These are phyloP conservation scores for Cercospora zeina DNA, from an alignment of 2,329 filamentous ascomycete genomes.

Conservation along the genomic window DNA sequence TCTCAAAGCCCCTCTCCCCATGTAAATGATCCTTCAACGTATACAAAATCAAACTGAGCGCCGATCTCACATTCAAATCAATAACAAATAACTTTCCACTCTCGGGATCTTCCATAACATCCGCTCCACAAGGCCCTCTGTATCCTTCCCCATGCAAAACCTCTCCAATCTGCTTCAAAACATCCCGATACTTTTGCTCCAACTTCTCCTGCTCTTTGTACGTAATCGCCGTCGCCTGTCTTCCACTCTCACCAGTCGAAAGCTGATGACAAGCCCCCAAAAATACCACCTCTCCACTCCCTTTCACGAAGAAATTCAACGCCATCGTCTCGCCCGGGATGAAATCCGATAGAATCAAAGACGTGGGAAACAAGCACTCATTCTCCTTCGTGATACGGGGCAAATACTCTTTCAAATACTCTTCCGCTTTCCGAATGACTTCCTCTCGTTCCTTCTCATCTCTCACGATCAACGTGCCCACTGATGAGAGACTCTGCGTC, in stretches of 20 bases:
- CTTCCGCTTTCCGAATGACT: neutral
- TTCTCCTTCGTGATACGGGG: neutral
- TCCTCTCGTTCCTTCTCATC: neutral
- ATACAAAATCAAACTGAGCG: neutral
- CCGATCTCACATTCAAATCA: neutral
- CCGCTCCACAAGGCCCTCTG: neutral
- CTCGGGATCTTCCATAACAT: neutral
- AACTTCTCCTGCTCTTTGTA: neutral
- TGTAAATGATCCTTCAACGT: neutral
- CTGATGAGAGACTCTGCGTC: slow-evolving; percentile 1
- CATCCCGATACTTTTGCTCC: neutral
- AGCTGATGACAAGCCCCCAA: slow-evolving; percentile 3
- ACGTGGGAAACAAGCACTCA: neutral
- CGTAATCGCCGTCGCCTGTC: neutral
- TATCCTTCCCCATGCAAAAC: neutral
- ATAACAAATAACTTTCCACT: neutral
- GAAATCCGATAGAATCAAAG: neutral
- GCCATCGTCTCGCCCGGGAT: neutral
- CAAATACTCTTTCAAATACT: neutral
- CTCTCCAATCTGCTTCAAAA: neutral
- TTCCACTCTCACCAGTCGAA: neutral
- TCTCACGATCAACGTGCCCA: neutral
- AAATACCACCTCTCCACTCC: neutral
- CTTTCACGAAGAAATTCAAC: neutral
- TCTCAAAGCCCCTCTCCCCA: neutral